phyloP scores from a whole-genome alignment of 169 alveolate species.

The Plasmodium gonderi region DNA sequence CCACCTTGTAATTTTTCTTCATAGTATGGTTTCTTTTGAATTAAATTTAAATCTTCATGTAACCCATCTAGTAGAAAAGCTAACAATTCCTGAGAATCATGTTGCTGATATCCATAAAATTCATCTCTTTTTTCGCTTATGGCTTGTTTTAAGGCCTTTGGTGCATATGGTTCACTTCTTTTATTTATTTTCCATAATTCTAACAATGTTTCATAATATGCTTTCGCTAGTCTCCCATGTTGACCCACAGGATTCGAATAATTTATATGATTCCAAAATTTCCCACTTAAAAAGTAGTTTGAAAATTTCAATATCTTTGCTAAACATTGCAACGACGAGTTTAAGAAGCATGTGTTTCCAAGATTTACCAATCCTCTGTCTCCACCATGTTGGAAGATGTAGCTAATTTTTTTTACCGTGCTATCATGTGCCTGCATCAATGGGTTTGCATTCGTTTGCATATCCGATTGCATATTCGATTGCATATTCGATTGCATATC shows the following conservation, averaged over 20 bases:
- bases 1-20: slow-evolving; percentile 79
- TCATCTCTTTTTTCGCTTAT: slow-evolving; percentile 88
- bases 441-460: not conserved
- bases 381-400: slow-evolving; percentile 57
- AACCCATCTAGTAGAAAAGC: slow-evolving; percentile 90
- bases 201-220: slow-evolving; percentile 79
- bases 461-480: not conserved
- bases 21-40: slow-evolving; percentile 89
- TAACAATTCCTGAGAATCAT: slow-evolving; percentile 93
- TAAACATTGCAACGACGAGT: slow-evolving; percentile 87
- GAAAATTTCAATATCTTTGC: slow-evolving; percentile 80
- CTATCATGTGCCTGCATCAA: not conserved
- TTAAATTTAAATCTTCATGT: slow-evolving; percentile 94
- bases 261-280: slow-evolving; percentile 53
- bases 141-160: slow-evolving; percentile 89
- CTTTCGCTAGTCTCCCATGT: slow-evolving; percentile 80
- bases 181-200: slow-evolving; percentile 86
- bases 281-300: slow-evolving; percentile 53
- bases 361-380: slow-evolving; percentile 77
- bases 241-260: slow-evolving; percentile 67
- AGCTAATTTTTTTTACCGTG: not conserved
- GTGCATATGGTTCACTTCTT: slow-evolving; percentile 84
- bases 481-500: not conserved
- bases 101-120: slow-evolving; percentile 91
- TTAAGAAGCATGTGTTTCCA: slow-evolving; percentile 86